A percentile compares a stretch with the other conserved stretches of the same genome.
Evolutionary conservation across 169 alveolate species (phyloP).

Genomic region (Cryptosporidium ubiquitum): DNA sequence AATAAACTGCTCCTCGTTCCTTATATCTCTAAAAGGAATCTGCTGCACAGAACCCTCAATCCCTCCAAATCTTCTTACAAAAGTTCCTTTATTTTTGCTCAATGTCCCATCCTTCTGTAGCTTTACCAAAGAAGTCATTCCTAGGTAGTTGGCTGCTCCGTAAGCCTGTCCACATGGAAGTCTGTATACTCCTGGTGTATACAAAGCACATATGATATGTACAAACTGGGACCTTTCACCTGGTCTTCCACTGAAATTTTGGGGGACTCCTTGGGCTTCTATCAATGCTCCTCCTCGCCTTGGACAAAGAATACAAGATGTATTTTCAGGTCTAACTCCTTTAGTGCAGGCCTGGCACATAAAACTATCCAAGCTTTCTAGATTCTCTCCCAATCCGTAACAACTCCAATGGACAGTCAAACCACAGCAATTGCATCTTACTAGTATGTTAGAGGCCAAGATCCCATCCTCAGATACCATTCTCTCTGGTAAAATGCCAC

Average conservation of each 20-base stretch:
- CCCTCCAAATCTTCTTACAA: constrained; percentile 46
- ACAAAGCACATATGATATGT: constrained; percentile 31
- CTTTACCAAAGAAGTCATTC: constrained; percentile 55
- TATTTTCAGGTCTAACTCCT: constrained; percentile 36
- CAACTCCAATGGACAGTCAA: constrained; percentile 54
- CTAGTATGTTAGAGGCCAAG: background rate
- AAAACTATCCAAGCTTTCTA: background rate
- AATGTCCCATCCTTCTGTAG: constrained; percentile 1
- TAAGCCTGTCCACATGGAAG: constrained; percentile 9
- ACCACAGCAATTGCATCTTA: constrained; percentile 52
- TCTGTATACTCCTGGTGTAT: constrained; percentile 51
- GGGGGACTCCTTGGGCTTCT: constrained; percentile 27
- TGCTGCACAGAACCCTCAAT: constrained; percentile 48
- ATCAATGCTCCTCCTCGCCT: constrained; percentile 63
- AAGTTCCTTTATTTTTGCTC: background rate
- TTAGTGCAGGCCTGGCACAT: constrained; percentile 32
- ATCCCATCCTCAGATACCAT: background rate
- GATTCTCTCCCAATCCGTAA: constrained; percentile 17
- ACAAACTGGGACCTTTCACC: constrained; percentile 25
- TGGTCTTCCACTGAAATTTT: background rate
- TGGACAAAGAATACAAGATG: constrained; percentile 54
- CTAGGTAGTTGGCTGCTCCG: constrained; percentile 41
- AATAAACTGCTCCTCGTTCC: constrained; percentile 53
- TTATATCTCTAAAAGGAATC: constrained; percentile 37
- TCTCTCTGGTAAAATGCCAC: background rate